Conservation (phyloP, 352 stramenopile genomes). For the Phytophthora gonapodyides region DNA sequence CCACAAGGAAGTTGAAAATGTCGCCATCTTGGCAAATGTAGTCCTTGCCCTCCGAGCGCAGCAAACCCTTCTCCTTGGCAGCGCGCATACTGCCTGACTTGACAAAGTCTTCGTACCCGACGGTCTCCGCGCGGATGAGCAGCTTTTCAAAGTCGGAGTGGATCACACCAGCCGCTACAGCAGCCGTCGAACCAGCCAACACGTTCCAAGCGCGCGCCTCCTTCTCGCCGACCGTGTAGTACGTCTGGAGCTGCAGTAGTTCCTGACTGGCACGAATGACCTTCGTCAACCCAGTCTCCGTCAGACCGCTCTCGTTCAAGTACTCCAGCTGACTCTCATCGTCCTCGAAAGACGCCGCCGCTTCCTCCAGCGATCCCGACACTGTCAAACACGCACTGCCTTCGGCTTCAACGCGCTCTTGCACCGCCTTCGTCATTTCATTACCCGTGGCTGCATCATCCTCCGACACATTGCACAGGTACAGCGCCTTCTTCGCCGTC, state of each 20-base stretch:
- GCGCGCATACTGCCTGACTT: slow-evolving; percentile 92
- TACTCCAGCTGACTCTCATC: slow-evolving; percentile 95
- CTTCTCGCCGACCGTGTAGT: slow-evolving; percentile 95
- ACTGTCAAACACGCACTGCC: slow-evolving; percentile 75
- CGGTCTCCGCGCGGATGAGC: slow-evolving; percentile 93
- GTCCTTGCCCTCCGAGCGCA: slow-evolving; percentile 97
- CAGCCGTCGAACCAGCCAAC: slow-evolving; percentile 70
- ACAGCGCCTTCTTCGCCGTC: slow-evolving; percentile 96
- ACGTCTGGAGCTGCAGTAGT: slow-evolving; percentile 95
- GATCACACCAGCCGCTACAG: slow-evolving; percentile 77
- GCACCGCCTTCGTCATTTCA: slow-evolving; percentile 89
- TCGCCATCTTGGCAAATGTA: slow-evolving; percentile 99
- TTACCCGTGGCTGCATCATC: slow-evolving; percentile 94
- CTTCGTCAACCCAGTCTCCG: slow-evolving; percentile 78
- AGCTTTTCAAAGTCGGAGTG: slow-evolving; percentile 90
- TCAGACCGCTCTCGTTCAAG: slow-evolving; percentile 82
- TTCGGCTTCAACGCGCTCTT: slow-evolving; percentile 66
- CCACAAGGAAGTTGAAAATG: slow-evolving; percentile 97
- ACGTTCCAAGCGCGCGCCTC: slow-evolving; percentile 88
- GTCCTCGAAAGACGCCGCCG: slow-evolving; percentile 81
- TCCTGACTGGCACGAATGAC: slow-evolving; percentile 93
- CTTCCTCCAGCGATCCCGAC: slow-evolving; percentile 79
- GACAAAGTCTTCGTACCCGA: slow-evolving; percentile 97
- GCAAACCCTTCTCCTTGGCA: slow-evolving; percentile 93
- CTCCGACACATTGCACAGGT: slow-evolving; percentile 97